Conservation (phyloP, 352 stramenopile genomes). For the Globisporangium polare region DNA sequence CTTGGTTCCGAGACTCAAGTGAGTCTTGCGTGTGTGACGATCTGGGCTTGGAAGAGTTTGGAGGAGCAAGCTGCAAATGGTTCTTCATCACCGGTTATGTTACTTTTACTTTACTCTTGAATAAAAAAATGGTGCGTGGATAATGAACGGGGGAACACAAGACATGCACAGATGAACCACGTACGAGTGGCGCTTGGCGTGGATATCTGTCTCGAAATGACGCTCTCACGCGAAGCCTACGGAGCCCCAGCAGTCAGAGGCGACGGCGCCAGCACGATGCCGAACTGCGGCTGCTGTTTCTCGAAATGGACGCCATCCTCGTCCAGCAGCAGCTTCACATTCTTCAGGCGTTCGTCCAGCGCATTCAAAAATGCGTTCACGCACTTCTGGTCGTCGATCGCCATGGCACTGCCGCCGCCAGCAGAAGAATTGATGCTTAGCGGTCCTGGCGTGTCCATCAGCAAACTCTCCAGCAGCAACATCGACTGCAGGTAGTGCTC, state of each 20-base stretch:
- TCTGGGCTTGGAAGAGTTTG: not conserved
- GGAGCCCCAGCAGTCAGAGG: constrained; percentile 4
- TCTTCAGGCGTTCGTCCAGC: constrained; percentile 49
- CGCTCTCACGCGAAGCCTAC: not conserved
- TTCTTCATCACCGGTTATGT: constrained; percentile 7
- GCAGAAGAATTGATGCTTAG: not conserved
- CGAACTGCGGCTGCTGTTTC: constrained; percentile 3
- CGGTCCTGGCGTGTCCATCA: constrained; percentile 35
- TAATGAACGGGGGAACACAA: constrained; percentile 3
- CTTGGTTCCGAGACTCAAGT: not conserved
- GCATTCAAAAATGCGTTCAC: constrained; percentile 43
- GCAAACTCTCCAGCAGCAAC: constrained; percentile 55
- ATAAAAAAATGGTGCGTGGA: not conserved
- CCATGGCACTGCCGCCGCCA: constrained; percentile 14
- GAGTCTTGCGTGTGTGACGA: not conserved
- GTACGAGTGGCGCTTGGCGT: not conserved
- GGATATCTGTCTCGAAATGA: not conserved
- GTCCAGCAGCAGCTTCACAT: constrained; percentile 34
- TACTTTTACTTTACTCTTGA: constrained; percentile 16
- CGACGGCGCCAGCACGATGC: not conserved
- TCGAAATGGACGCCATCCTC: not conserved
- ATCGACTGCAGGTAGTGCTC: constrained; percentile 60
- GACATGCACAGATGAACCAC: not conserved
- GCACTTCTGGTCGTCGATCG: constrained; percentile 50
- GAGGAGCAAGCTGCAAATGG: not conserved